A percentile compares a stretch with the other conserved stretches of the same genome.
phyloP scores from a whole-genome alignment of 2,329 filamentous ascomycete genomes.

The Canariomyces notabilis region DNA sequence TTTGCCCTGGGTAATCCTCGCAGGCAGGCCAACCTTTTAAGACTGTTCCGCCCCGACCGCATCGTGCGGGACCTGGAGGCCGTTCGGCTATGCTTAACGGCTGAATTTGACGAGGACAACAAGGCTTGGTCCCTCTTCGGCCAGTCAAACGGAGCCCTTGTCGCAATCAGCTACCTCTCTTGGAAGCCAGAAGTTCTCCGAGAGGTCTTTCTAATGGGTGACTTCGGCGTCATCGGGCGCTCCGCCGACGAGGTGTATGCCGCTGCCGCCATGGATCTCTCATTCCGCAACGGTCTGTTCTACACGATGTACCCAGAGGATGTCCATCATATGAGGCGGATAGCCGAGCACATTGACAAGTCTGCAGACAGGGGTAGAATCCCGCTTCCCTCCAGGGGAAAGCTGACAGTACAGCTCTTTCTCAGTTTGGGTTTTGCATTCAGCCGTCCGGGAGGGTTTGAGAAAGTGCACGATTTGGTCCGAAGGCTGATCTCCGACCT shows the following conservation, averaged over 20 bases:
- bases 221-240: conserved; percentile 70
- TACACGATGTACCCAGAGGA: conserved; percentile 86
- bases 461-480: conserved; percentile 68
- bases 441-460: conserved; percentile 72
- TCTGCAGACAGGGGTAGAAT: conserved; percentile 40
- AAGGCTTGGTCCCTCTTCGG: conserved; percentile 82
- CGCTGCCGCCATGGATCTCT: conserved; percentile 64
- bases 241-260: conserved; percentile 70
- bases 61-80: conserved; percentile 89
- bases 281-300: conserved; percentile 69
- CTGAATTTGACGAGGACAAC: conserved; percentile 61
- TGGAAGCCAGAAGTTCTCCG: conserved; percentile 70
- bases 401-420: conserved; percentile 67
- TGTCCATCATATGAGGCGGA: conserved; percentile 57
- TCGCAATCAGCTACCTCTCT: conserved; percentile 76
- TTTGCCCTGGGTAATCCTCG: conserved; percentile 56
- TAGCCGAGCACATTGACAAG: conserved; percentile 60
- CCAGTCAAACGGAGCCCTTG: conserved; percentile 90
- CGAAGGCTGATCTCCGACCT: conserved; percentile 68
- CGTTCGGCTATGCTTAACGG: conserved; percentile 68
- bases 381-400: conserved; percentile 67
- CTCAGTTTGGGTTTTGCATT: conserved; percentile 73
- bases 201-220: conserved; percentile 81
- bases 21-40: conserved; percentile 74
- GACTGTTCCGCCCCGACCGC: conserved; percentile 80